Base-by-base conservation (phyloP, 1,284 basidiomycete genomes). In the Pseudozyma tsukubaensis region DNA sequence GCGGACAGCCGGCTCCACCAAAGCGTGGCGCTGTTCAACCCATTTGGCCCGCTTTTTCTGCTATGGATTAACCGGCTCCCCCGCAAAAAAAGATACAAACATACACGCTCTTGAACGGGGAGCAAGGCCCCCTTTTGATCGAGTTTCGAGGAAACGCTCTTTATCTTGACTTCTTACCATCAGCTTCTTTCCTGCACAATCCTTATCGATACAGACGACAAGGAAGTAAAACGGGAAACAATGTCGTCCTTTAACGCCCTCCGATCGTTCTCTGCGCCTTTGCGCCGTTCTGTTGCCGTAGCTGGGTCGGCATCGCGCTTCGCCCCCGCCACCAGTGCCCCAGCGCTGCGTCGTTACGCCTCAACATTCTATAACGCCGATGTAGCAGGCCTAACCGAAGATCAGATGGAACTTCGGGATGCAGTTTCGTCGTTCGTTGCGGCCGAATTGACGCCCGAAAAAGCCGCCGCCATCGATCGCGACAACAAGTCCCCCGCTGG, bases 301-400 rank as follows among this genome's bases (percentile, higher is more conserved):
- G 24, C 24, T 29, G 14, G 13, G 40, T 24, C 58, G 2, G 12
- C 10, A 18, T 24, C 11, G 19, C 47, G 21, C 34, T 35, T n/a
- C 45, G 13, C 34, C 34, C 19, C 43, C 48, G n/a, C 43, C 45
- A 16, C 39, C 34, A 16, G 37, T 42, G n/a, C 43, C 32, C 16
- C 32, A 1, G 10, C 50, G 7, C 48, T 48, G 19, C 52, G 54
- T 7, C 10, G 45, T 29, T 48, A 45, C 18, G 24, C 44, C 8
- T 54, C 69, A 9, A 67, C 63, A 5, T 77, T 78, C 64, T 80
- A 80, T 70, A 78, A 76, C 63, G 54, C 52, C 18, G 60, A 73
- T 35, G 53, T 80, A 3, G 71, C 75, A 9, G 75, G 75, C 3
- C 67, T 80, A 12, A 69, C 59, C 36, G 63, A 69, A 18, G 68